Percentiles rank a stretch among this genome's conserved stretches.
phyloP scores from a whole-genome alignment of 2,329 filamentous ascomycete species.

The Raffaelea ambrosiae region DNA sequence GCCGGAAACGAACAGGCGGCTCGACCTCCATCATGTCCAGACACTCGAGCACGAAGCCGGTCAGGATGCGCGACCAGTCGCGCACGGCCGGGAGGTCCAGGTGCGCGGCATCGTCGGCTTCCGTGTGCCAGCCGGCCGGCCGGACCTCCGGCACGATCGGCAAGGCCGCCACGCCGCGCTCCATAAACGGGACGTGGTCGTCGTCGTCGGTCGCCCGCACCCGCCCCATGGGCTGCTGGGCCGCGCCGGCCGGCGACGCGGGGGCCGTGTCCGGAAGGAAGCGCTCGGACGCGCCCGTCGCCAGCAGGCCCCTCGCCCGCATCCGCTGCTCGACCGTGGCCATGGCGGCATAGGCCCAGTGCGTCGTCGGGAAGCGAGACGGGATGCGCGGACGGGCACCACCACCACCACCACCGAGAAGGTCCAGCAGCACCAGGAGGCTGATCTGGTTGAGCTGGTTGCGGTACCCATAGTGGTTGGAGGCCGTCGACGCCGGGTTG shows the following conservation, averaged over 20 bases:
- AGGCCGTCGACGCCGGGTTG: conserved; percentile 57
- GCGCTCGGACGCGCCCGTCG: conserved; percentile 28
- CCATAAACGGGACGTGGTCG: conserved; percentile 72
- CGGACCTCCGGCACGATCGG: conserved; percentile 69
- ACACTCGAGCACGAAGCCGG: conserved; percentile 71
- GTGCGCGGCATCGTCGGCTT: conserved; percentile 61
- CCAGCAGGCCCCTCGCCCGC: conserved; percentile 35
- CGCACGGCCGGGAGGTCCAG: conserved; percentile 62
- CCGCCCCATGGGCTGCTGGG: conserved; percentile 26
- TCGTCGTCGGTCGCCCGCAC: conserved; percentile 57
- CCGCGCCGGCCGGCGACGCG: conserved; percentile 27
- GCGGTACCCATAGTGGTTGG: conserved; percentile 53
- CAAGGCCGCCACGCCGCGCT: conserved; percentile 63
- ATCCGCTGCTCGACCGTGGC: conserved; percentile 56
- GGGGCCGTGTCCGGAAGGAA: conserved; percentile 65
- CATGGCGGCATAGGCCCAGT: conserved; percentile 69
- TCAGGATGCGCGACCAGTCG: conserved; percentile 68
- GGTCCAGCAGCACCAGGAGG: conserved; percentile 82
- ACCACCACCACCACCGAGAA: conserved; percentile 58
- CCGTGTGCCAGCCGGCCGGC: conserved; percentile 62
- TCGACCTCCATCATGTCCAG: conserved; percentile 53
- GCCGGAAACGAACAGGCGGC: conserved; percentile 8
- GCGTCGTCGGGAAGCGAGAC: conserved; percentile 67
- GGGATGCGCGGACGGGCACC: conserved; percentile 43
- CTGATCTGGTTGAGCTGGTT: conserved; percentile 64